Evolutionary conservation across 139 green algal genomes (phyloP), one percentile per base, ranked within the genome.

Genomic region (Ettlia oleoabundans): DNA sequence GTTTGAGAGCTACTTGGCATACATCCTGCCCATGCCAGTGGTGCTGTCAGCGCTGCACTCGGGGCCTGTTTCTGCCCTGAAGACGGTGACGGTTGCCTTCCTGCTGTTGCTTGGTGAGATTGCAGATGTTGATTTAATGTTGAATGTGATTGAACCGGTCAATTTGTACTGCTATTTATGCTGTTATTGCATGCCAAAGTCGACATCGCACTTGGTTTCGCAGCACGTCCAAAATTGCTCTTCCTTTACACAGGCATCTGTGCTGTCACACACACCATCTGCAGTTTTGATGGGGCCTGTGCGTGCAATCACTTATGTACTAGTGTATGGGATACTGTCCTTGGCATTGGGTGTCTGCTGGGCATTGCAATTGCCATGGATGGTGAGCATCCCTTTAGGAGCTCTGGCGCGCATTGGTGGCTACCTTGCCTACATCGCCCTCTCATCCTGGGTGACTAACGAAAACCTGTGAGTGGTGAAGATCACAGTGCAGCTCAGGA

Each of bases 11-110:
- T 95, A 92, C 81, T 58, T 97, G 26, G 91, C 90, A 24, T 98
- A 98, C 84, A 90, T 97, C 67, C 80, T 97, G 66, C 94, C 94
- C 33, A 85, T 98, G 74, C 94, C 94, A 2, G 84, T 97, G 8
- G 82, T 97, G 2, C 73, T 98, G 74, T 81, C 92, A 5, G 85
- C 90, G 52, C 84, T 96, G 80, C 83, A 92, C 4, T 89, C 82
- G 10, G 94, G 94, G 1, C 33, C 79, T 21, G 72, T 53, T 13
- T 83, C 89, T 0, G 90, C 86, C 10, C 89, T 90, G 63, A 88
- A 89, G 43, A 96, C 91, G 47, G 88, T 95, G 80, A 74, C 81
- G 21, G 87, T 90, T 10, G 95, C 92, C 0, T 88, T 87, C 75
- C 93, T 96, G 83, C 86, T 97, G 72, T 85, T 97, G 21, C 80